A percentile compares a stretch with the other conserved stretches of the same genome.
phyloP scores from a whole-genome alignment of 1,284 basidiomycete species.

The Meripilus lineatus region DNA sequence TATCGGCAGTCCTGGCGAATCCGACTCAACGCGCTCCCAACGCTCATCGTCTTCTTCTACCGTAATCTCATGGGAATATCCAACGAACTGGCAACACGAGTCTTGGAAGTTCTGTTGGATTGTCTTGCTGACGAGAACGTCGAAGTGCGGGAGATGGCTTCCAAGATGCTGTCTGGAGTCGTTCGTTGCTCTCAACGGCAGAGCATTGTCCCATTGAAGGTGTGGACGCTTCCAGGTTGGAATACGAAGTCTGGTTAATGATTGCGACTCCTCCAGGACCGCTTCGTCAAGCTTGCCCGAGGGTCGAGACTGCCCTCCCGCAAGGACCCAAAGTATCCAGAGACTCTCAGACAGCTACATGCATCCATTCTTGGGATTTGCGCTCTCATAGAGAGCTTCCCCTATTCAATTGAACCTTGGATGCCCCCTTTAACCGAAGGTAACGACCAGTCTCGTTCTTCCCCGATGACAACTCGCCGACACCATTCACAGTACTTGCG shows the following conservation, averaged over 20 bases:
- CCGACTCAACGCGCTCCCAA: conserved; percentile 68
- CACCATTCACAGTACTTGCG: conserved; percentile 52
- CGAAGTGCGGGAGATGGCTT: conserved; percentile 93
- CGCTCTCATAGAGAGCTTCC: conserved; percentile 73
- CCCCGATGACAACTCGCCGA: background rate
- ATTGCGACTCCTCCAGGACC: conserved; percentile 47
- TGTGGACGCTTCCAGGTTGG: conserved; percentile 26
- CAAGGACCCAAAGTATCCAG: conserved; percentile 68
- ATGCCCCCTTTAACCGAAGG: conserved; percentile 75
- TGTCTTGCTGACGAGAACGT: conserved; percentile 90
- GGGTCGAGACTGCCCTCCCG: conserved; percentile 68
- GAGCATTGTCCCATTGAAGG: conserved; percentile 84
- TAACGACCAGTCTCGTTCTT: conserved; percentile 22
- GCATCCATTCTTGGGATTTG: conserved; percentile 90
- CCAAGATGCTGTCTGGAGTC: conserved; percentile 84
- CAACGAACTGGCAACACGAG: conserved; percentile 55
- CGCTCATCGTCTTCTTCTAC: conserved; percentile 80
- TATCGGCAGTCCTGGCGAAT: conserved; percentile 69
- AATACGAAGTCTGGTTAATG: conserved; percentile 1
- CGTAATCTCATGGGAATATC: conserved; percentile 79
- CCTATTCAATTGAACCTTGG: conserved; percentile 76
- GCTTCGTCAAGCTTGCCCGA: conserved; percentile 66
- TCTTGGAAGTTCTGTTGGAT: conserved; percentile 78
- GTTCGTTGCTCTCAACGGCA: conserved; percentile 91
- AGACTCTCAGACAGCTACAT: conserved; percentile 75